Evolutionary conservation across 345 rosid species (phyloP).

Genomic region (Eucalyptus melliodora): DNA sequence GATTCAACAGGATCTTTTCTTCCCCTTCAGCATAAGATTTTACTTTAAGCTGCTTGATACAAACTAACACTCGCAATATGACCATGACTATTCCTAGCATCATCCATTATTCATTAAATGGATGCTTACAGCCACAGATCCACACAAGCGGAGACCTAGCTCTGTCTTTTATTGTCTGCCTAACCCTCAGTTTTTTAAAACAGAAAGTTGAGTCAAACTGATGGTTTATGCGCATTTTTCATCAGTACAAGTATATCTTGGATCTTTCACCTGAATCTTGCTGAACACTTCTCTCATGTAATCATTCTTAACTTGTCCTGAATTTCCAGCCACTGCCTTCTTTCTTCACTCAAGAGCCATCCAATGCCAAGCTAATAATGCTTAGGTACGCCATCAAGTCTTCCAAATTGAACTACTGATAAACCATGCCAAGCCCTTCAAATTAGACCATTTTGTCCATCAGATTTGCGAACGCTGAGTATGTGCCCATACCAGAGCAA

Average conservation of each 20-base stretch:
- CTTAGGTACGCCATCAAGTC: background rate
- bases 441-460: slow-evolving; percentile 9
- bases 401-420: background rate
- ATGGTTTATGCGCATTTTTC: background rate
- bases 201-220: background rate
- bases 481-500: slow-evolving; percentile 51
- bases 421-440: background rate
- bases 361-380: background rate
- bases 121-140: background rate
- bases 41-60: background rate
- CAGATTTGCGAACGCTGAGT: slow-evolving; percentile 46
- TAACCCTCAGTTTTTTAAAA: background rate
- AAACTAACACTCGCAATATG: background rate
- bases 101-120: background rate
- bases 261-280: background rate
- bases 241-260: background rate
- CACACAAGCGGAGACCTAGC: background rate
- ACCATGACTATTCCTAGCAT: background rate
- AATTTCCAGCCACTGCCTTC: background rate
- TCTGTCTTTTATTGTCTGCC: background rate
- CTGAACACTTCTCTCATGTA: background rate
- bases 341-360: background rate
- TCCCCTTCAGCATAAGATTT: background rate
- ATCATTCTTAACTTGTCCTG: background rate
- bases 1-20: background rate